Conservation (phyloP, 169 alveolate genomes). For the Eimeria sp. region DNA sequence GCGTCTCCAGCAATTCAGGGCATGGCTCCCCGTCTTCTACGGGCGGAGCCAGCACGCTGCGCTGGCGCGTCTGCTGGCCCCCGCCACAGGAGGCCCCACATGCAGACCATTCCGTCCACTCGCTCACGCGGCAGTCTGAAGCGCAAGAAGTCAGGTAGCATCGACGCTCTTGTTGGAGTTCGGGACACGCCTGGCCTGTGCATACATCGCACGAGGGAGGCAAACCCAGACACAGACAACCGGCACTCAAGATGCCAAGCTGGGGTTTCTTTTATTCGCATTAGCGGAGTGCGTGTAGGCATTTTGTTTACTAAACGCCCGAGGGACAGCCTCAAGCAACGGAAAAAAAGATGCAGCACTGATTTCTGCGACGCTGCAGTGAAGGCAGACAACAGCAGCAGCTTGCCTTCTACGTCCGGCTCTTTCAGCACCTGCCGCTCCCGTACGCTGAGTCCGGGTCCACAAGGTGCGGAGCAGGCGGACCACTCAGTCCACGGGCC, state of each 20-base stretch:
- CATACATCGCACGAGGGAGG: neutral
- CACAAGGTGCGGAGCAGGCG: constrained; percentile 83
- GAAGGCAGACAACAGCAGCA: neutral
- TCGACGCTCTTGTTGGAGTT: constrained; percentile 51
- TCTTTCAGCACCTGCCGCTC: constrained; percentile 81
- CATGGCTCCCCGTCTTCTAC: constrained; percentile 85
- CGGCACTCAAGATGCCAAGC: neutral
- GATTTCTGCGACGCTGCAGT: neutral
- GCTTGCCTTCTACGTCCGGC: constrained; percentile 63
- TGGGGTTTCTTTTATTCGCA: neutral
- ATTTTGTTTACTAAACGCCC: neutral
- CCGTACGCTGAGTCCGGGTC: constrained; percentile 82
- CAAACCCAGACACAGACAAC: neutral
- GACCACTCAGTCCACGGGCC: constrained; percentile 87
- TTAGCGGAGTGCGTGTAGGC: neutral
- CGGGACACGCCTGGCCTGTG: constrained; percentile 80
- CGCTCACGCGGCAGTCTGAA: constrained; percentile 83
- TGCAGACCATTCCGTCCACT: constrained; percentile 85
- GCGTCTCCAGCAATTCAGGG: constrained; percentile 49
- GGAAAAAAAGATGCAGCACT: neutral
- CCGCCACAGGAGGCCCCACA: constrained; percentile 87
- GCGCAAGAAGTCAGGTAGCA: constrained; percentile 81
- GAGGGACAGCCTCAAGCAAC: neutral
- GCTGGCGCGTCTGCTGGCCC: constrained; percentile 86
- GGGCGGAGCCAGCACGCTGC: constrained; percentile 83